Evolutionary conservation across 2,329 filamentous ascomycete genomes (phyloP), one percentile per base, ranked within the genome.

Genomic region (Colletotrichum euphorbiae): DNA sequence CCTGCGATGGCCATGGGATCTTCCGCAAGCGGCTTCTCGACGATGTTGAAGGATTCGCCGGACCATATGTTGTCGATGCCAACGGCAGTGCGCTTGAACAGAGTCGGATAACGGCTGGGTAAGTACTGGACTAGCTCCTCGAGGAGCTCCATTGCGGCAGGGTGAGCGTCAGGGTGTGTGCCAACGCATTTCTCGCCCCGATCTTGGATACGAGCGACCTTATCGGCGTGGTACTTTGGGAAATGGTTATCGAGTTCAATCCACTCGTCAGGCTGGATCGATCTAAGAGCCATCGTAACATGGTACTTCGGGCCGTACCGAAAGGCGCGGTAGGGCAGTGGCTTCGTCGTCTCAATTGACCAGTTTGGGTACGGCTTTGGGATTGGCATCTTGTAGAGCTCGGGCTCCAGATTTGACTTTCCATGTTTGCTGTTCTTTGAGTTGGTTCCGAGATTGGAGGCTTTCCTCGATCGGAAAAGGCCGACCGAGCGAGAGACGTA

Each of bases 211-310:
- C 93, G 87, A 13, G 81, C 80, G 1, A 86, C 84, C 78, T 97
- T 97, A 71, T 91, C 87, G 36, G 84, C 84, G 78, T 97, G 92
- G 76, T 85, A 97, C 60, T 86, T 87, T 1, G 89, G 84, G 76
- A 88, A 97, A 52, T 94, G 86, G 74, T 91, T 94, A 79, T 97
- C 93, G 28, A 97, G 86, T 78, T 97, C 92, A 74, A 95, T 93
- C 92, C 92, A 94, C 64, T 93, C 89, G 60, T 91, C 86, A 78
- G 88, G 89, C 36, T 87, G 82, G 80, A 93, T 85, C 8, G 83
- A 86, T n/a, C 92, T 86, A 2, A 95, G 82, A 0, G 92, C 92
- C 90, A 94, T 92, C 1, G 90, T 94, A 66, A 93, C 85, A 74
- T 91, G 86, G 77, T 94, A 93, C 69, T 89, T 91, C 7, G 91